phyloP scores from a whole-genome alignment of 2,329 filamentous ascomycete species.

The Fusarium longipes region DNA sequence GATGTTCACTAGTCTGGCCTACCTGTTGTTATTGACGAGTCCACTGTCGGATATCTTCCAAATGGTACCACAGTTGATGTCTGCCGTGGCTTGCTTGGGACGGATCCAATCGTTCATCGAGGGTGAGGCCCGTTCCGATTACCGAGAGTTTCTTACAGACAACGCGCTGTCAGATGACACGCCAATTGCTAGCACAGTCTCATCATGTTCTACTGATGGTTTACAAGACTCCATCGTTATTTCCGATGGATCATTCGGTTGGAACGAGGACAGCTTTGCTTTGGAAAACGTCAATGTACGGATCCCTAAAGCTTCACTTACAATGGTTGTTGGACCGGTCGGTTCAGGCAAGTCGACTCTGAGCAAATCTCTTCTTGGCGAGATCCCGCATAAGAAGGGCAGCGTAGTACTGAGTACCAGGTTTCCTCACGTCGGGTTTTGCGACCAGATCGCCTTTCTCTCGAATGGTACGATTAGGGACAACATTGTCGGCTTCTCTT shows the following conservation, averaged over 20 bases:
- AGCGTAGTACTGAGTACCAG: constrained; percentile 19
- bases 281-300: constrained; percentile 29
- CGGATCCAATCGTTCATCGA: constrained; percentile 6
- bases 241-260: constrained; percentile 38
- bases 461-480: constrained; percentile 52
- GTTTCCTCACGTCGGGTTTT: constrained; percentile 45
- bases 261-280: constrained; percentile 37
- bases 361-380: constrained; percentile 51
- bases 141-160: constrained; percentile 2
- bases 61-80: constrained; percentile 3
- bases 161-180: background rate
- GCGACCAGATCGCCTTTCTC: constrained; percentile 49
- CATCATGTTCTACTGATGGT: background rate
- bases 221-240: background rate
- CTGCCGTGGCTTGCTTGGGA: constrained; percentile 6
- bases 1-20: constrained; percentile 47
- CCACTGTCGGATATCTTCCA: constrained; percentile 12
- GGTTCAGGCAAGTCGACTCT: constrained; percentile 53
- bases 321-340: constrained; percentile 53
- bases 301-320: constrained; percentile 40
- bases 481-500: constrained; percentile 52
- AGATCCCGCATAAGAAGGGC: constrained; percentile 38
- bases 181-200: background rate
- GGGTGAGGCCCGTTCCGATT: constrained; percentile 1
- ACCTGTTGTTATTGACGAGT: constrained; percentile 1